Evolutionary conservation across 208 protist species (phyloP), one percentile per base, ranked within the genome.

Genomic region (Porcisia deanei): DNA sequence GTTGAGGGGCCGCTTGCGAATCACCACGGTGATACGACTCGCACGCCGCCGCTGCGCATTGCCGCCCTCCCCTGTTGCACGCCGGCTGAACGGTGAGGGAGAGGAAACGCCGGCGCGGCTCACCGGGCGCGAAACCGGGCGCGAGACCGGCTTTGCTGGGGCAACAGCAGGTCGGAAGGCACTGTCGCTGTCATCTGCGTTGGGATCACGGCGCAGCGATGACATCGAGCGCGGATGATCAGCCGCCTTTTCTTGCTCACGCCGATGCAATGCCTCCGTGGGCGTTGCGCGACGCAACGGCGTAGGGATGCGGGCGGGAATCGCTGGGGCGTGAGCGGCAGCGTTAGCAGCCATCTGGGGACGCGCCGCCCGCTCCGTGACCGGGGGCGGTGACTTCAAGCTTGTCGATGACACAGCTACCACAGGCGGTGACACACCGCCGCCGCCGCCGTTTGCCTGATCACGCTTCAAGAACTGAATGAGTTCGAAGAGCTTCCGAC

Each of bases 401-500:
- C 20, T 57, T 5, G 43, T 59, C 53, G 63, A 39, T 7, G 53
- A 18, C 10, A 53, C 10, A 45, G 73, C 18, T 37, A 43, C 55
- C 10, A 61, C 52, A 34, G 64, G 67, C 10, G 14, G 49, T 22
- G 4, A 30, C 41, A 53, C 72, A 30, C 53, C 39, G 20, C 59
- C 79, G 39, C 67, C 47, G 58, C 57, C 68, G 69, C 75, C 63
- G 39, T 80, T 73, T 34, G 84, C 64, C 67, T 88, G 85, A 52
- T 94, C 93, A 64, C 91, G 85, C 84, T 97, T 97, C 66, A 98
- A 84, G 37, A 86, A 88, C 75, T 97, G 94, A 72, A 98, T 98
- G 34, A 98, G 85, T 76, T 97, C 93, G 76, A 98, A 98, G 18
- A 98, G 88, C 81, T 97, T 97, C 9, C 94, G 87, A 39, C 93